These are phyloP conservation scores for Penicillium nucicola DNA, from an alignment of 495 filamentous ascomycete genomes.

Conservation along the genomic window DNA sequence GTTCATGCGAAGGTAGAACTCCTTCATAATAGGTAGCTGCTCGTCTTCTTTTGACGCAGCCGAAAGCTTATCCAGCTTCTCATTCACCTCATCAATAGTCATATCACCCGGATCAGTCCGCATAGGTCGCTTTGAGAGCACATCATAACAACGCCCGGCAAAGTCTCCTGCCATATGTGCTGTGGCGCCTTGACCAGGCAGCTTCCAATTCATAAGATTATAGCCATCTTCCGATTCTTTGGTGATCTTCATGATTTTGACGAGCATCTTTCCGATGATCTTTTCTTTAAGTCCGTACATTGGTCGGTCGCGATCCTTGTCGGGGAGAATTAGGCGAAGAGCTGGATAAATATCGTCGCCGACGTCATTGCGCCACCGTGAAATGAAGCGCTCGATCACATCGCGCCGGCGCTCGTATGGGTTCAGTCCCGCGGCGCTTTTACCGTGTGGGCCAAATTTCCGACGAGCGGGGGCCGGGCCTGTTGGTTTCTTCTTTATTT, in stretches of 20 bases:
- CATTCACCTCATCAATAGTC: conserved; percentile 86
- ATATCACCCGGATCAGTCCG: conserved; percentile 69
- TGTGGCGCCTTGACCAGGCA: conserved; percentile 65
- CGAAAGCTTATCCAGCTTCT: conserved; percentile 76
- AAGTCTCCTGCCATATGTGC: conserved; percentile 82
- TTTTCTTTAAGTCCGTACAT: conserved; percentile 97
- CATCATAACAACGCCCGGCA: conserved; percentile 80
- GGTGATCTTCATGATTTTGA: conserved; percentile 90
- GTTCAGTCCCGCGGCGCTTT: conserved; percentile 50
- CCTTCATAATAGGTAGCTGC: conserved; percentile 72
- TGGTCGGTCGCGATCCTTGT: conserved; percentile 87
- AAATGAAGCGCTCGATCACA: conserved; percentile 87
- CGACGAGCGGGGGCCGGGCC: conserved; percentile 43
- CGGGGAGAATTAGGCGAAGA: conserved; percentile 85
- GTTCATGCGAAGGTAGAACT: conserved; percentile 90
- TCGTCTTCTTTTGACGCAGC: conserved; percentile 72
- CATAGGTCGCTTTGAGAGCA: conserved; percentile 82
- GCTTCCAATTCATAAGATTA: conserved; percentile 87
- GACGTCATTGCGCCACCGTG: conserved; percentile 81
- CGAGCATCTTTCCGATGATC: conserved; percentile 79
- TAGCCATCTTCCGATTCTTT: conserved; percentile 85
- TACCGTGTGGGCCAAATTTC: conserved; percentile 56
- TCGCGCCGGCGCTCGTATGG: conserved; percentile 79
- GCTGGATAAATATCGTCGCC: conserved; percentile 93
- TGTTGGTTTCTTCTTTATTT: conserved; percentile 73